Evolutionary conservation across 805 yeast genomes (phyloP).

Genomic region (Komagataella ulmi): DNA sequence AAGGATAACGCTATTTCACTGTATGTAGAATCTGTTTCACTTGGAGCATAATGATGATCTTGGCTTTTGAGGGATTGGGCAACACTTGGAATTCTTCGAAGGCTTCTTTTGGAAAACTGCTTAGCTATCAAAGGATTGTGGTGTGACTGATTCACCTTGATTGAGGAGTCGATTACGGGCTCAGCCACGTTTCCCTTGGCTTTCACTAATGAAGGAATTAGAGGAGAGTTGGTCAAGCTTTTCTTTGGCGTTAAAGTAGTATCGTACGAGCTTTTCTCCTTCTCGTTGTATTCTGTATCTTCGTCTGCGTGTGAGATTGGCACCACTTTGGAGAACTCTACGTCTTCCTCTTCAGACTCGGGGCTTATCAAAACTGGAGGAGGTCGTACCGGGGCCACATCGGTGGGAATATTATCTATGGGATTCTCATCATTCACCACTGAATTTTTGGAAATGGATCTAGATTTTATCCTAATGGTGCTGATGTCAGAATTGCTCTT

Average conservation of each 20-base stretch:
- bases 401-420: not conserved
- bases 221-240: not conserved
- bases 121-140: not conserved
- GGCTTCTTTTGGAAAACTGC: not conserved
- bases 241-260: not conserved
- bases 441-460: not conserved
- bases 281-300: not conserved
- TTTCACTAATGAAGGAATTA: not conserved
- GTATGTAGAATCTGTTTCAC: conserved; percentile 2
- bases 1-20: conserved; percentile 1
- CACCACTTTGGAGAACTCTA: not conserved
- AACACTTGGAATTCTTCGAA: conserved; percentile 2
- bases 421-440: not conserved
- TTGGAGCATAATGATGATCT: not conserved
- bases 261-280: not conserved
- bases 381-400: not conserved
- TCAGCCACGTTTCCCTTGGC: not conserved
- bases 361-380: not conserved
- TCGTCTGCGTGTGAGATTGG: not conserved
- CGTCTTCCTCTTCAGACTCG: not conserved
- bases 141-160: not conserved
- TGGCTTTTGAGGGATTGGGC: conserved; percentile 1
- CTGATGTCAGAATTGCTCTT: not conserved
- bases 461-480: not conserved
- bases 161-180: not conserved